phyloP scores from a whole-genome alignment of 306 rosid genomes.

The Cyclanthera cordifolia region DNA sequence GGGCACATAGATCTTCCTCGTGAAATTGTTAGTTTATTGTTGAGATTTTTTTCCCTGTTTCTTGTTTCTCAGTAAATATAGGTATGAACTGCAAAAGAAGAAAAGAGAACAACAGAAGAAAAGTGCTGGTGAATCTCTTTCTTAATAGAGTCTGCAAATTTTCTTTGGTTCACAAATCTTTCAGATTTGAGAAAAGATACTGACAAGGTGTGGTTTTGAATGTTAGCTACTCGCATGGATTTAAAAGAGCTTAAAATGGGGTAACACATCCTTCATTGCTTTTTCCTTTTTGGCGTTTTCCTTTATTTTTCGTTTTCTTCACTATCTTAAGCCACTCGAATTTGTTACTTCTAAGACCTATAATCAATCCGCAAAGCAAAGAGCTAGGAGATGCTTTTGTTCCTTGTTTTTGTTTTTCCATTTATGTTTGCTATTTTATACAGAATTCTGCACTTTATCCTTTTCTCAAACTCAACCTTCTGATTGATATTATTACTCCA shows the following conservation, averaged over 20 bases:
- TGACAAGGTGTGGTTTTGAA: conserved; percentile 39
- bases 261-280: conserved; percentile 30
- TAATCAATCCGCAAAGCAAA: neutral
- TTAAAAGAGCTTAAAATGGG: conserved; percentile 99
- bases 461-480: neutral
- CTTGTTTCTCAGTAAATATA: conserved; percentile 65
- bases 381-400: neutral
- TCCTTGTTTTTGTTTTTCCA: neutral
- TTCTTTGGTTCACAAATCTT: conserved; percentile 23
- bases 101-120: conserved; percentile 88
- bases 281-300: neutral
- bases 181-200: conserved; percentile 25
- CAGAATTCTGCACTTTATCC: neutral
- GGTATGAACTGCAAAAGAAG: conserved; percentile 83
- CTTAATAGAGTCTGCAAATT: conserved; percentile 20
- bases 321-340: neutral
- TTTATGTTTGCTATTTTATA: neutral
- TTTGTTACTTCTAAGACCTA: neutral
- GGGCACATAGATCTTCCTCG: neutral
- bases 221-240: conserved; percentile 89
- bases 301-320: neutral
- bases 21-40: neutral
- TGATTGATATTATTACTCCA: conserved; percentile 6
- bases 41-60: conserved; percentile 18
- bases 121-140: conserved; percentile 73